Evolutionary conservation across 1,139 yeast species (phyloP), one percentile per base, ranked within the genome.

Genomic region (Suhomyces atakaporum): DNA sequence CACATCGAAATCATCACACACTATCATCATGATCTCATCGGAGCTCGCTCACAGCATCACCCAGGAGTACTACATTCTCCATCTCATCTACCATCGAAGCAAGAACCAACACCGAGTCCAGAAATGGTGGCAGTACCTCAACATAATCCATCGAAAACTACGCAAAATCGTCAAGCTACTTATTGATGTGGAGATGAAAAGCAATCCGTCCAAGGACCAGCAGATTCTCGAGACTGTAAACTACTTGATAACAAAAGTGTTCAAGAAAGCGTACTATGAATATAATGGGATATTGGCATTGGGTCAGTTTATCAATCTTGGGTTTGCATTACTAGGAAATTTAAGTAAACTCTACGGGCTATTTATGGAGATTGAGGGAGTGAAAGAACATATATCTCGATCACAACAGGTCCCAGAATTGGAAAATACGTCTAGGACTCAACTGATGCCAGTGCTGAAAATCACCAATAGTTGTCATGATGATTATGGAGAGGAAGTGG

Each of bases 241-340:
- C 10, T 66, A 68, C 44, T 45, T 83, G 23, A 51, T 63, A 7
- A 46, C 43, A 8, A 60, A 63, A 31, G 48, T 79, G 0, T 56
- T 79, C 4, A 75, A 72, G 3, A 58, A 62, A 25, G 77, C 84
- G 11, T 83, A 76, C 54, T 72, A 74, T 39, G 77, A 78, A 18
- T 84, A 85, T 49, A 80, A 84, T 54, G 75, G 82, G 1, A 70
- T 89, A 0, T 66, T 88, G 6, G 81, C 85, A 0, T 69, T 84
- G 41, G 95, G 92, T 0, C 96, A 89, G 53, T 89, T 82, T 53
- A 70, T 87, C 5, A 73, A 83, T 2, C 59, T 88, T 10, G 96
- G 95, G 1, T 70, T 89, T 44, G 77, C 85, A 0, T 58, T 88
- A 32, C 51, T 87, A 4, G 95, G 86, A 0, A 41, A 66, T 15